Evolutionary conservation across 2,329 filamentous ascomycete genomes (phyloP).

Genomic region (Botrytis squamosa): DNA sequence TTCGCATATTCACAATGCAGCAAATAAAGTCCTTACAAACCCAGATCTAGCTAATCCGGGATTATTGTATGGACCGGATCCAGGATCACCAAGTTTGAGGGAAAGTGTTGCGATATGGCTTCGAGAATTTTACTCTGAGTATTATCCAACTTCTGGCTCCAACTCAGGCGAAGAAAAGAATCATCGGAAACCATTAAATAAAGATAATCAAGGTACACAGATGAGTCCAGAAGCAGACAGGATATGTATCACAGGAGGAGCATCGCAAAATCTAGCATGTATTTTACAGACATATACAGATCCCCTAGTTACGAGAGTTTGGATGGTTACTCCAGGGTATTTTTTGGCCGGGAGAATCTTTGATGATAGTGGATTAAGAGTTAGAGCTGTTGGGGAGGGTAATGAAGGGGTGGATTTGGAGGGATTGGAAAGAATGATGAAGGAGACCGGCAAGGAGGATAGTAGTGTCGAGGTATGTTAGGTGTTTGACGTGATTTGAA

Average conservation of each 20-base stretch:
- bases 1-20: constrained; percentile 39
- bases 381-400: constrained; percentile 74
- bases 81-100: constrained; percentile 69
- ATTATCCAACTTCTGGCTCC: neutral
- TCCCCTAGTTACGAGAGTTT: constrained; percentile 72
- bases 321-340: constrained; percentile 81
- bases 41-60: constrained; percentile 52
- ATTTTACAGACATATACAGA: constrained; percentile 80
- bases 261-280: constrained; percentile 77
- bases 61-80: constrained; percentile 71
- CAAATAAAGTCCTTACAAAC: constrained; percentile 56
- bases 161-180: neutral
- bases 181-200: neutral
- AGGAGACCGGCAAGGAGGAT: constrained; percentile 22
- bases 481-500: neutral
- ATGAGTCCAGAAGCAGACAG: constrained; percentile 44
- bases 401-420: constrained; percentile 72
- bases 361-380: constrained; percentile 72
- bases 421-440: constrained; percentile 47
- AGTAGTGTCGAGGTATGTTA: constrained; percentile 12
- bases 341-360: constrained; percentile 85
- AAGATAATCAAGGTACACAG: neutral
- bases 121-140: constrained; percentile 45
- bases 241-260: constrained; percentile 81
- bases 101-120: constrained; percentile 71